Evolutionary conservation across 805 yeast genomes (phyloP).

Genomic region (Citeromyces matritensis): DNA sequence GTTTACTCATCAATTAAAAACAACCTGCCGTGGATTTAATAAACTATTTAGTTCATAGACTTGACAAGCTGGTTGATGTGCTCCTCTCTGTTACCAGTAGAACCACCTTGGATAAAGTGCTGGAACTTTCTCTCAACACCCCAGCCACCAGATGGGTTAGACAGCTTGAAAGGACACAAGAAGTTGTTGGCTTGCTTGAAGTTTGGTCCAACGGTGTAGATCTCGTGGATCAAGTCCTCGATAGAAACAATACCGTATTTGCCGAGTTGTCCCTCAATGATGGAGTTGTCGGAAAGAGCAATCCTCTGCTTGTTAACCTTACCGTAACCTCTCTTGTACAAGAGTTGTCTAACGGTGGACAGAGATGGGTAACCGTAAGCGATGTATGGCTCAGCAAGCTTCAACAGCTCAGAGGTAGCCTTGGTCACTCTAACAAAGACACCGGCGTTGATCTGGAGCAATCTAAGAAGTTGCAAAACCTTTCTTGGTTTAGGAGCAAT

Average conservation of each 20-base stretch:
- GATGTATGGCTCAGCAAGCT: constrained; percentile 91
- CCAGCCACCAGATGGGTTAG: constrained; percentile 97
- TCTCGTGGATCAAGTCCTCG: constrained; percentile 93
- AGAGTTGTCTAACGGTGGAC: constrained; percentile 80
- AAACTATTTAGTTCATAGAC: constrained; percentile 64
- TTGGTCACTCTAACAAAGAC: constrained; percentile 90
- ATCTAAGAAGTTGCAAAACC: constrained; percentile 88
- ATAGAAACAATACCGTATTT: constrained; percentile 84
- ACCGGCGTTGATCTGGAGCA: constrained; percentile 89
- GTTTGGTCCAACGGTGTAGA: constrained; percentile 94
- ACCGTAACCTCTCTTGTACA: constrained; percentile 98
- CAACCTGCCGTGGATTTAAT: not conserved
- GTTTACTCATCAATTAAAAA: too few relatives aligned
- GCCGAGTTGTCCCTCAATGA: constrained; percentile 81
- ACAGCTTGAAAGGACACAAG: constrained; percentile 95
- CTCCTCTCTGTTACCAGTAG: constrained; percentile 96
- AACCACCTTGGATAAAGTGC: constrained; percentile 96
- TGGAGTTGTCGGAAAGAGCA: constrained; percentile 74
- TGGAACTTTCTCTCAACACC: constrained; percentile 93
- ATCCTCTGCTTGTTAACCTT: constrained; percentile 94
- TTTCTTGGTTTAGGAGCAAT: constrained; percentile 99
- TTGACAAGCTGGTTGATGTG: constrained; percentile 89
- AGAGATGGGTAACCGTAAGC: constrained; percentile 96
- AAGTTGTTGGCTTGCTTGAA: constrained; percentile 98
- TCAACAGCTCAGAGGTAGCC: constrained; percentile 87